Conservation (phyloP, 1,139 yeast genomes). For the Pichia inconspicua region DNA sequence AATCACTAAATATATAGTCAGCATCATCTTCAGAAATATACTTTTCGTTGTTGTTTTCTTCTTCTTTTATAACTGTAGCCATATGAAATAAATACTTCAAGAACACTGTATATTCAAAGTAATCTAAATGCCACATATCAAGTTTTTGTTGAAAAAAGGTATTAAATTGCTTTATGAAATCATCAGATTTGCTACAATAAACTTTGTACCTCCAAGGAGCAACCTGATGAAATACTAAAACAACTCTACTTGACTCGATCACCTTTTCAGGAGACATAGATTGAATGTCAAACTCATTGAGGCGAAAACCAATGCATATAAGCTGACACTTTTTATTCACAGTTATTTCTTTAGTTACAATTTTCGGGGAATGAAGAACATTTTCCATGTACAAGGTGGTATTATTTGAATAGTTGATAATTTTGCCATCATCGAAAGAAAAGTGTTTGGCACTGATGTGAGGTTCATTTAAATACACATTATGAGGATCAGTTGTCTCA, state of each 20-base stretch:
- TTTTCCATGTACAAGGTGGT: background rate
- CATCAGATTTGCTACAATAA: background rate
- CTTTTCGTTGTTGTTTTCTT: background rate
- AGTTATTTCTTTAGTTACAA: background rate
- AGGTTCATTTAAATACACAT: background rate
- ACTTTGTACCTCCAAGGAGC: background rate
- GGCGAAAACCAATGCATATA: background rate
- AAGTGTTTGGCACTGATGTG: background rate
- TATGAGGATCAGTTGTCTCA: background rate
- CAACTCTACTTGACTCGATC: background rate
- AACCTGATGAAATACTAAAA: background rate
- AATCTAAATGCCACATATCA: background rate
- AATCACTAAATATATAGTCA: background rate
- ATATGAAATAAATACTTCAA: background rate
- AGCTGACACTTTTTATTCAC: background rate
- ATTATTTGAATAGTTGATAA: background rate
- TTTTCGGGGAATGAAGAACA: background rate
- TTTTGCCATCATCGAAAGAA: background rate
- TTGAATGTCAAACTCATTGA: background rate
- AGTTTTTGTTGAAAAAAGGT: background rate
- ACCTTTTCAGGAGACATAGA: background rate
- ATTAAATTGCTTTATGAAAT: background rate
- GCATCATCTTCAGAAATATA: background rate
- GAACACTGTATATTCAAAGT: background rate
- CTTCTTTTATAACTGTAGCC: background rate